Base-by-base conservation (phyloP, 2,329 filamentous ascomycete genomes). In the Arthrobotrys sphaeroides region DNA sequence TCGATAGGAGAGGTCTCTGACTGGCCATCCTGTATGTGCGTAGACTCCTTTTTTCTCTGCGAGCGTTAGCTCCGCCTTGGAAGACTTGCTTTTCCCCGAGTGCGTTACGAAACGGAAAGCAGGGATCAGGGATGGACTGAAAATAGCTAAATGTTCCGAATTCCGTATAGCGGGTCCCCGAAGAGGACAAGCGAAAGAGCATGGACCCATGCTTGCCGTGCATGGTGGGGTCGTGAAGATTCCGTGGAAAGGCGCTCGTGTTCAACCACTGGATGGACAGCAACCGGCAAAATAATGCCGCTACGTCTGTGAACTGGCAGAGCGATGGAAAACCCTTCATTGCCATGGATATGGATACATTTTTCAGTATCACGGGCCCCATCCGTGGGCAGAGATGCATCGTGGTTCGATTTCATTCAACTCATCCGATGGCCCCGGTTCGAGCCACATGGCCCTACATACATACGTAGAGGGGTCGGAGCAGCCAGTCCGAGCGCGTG, bases 131-230 rank as follows among this genome's bases (percentile, higher is more conserved):
- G 36, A n/a, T 33, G 43, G 26, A 51, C 43, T 43, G 33, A 43
- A 67, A 65, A 64, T 62, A 60, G 43, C 33, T 40, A 47, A 72
- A 66, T 33, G 26, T 68, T 61, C 70, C 70, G 70, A 68, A 74
- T 42, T 16, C 31, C 47, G 62, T 36, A 49, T 31, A 24, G 70
- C 70, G 43, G 45, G 45, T 24, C 16, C 69, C 31, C 59, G 26
- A 73, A 45, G 45, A 42, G 26, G 61, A 28, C 62, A 67, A 72
- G 67, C 67, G 67, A 62, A 43, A 1, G n/a, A 53, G 61, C 61
- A 55, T 31, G 33, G 43, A 20, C 45, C 45, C 28, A 22, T 55
- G 47, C 22, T 70, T 51, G 28, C 47, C 33, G 20, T 53, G 61
- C 31, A 47, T 51, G 28, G 62, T 57, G 62, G 47, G 36, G 22